Conservation (phyloP, 768 basidiomycete species). For the Tricholoma hemisulphureum region DNA sequence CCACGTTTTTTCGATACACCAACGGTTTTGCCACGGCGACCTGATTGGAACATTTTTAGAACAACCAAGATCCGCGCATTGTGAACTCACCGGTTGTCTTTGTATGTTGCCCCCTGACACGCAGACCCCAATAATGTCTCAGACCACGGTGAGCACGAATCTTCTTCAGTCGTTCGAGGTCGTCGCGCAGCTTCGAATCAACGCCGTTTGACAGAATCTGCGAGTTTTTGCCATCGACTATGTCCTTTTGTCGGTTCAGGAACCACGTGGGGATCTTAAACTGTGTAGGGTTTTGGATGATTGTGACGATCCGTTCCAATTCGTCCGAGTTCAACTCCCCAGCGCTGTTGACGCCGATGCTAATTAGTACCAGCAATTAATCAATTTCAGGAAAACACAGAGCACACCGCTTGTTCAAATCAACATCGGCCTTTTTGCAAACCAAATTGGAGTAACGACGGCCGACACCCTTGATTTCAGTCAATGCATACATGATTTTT, state of each 20-base stretch:
- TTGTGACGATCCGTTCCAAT: constrained; percentile 97
- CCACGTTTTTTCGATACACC: constrained; percentile 92
- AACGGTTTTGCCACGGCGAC: constrained; percentile 93
- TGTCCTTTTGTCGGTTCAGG: constrained; percentile 98
- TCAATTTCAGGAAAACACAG: not conserved
- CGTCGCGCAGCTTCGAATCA: constrained; percentile 97
- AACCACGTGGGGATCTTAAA: constrained; percentile 99
- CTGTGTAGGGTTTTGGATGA: constrained; percentile 98
- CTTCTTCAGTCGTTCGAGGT: constrained; percentile 98
- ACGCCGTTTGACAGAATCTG: constrained; percentile 96
- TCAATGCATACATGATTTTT: constrained; percentile 99
- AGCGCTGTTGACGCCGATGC: constrained; percentile 52
- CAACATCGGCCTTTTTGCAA: constrained; percentile 99
- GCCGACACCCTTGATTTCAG: constrained; percentile 99
- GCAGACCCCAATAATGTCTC: constrained; percentile 89
- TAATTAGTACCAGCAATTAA: not conserved
- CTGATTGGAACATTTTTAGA: constrained; percentile 38
- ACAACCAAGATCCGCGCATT: not conserved
- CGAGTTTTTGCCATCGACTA: constrained; percentile 93
- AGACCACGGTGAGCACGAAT: constrained; percentile 95
- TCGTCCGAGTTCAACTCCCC: constrained; percentile 99
- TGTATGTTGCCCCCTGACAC: constrained; percentile 98
- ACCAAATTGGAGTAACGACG: constrained; percentile 98
- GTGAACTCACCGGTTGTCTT: constrained; percentile 87
- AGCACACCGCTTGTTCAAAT: constrained; percentile 95